Evolutionary conservation across 2,329 filamentous ascomycete species (phyloP).

Genomic region (Colletotrichum trifolii): DNA sequence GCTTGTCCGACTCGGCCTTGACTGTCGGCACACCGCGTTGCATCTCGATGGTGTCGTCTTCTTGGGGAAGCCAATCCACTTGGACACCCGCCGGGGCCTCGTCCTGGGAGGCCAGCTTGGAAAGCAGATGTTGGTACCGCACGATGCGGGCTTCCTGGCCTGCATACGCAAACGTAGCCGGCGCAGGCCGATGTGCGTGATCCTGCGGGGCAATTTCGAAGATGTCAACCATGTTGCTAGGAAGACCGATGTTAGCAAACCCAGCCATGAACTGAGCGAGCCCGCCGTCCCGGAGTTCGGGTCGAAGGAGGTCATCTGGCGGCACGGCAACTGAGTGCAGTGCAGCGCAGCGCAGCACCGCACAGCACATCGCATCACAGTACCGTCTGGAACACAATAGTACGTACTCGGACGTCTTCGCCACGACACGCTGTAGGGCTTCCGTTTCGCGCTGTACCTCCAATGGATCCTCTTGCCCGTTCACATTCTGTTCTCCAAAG

Average conservation of each 20-base stretch:
- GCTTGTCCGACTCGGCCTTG: slow-evolving; percentile 52
- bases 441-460: slow-evolving; percentile 74
- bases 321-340: too few relatives aligned
- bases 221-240: slow-evolving; percentile 74
- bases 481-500: slow-evolving; percentile 67
- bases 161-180: slow-evolving; percentile 58
- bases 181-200: slow-evolving; percentile 47
- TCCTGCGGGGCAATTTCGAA: slow-evolving; percentile 72
- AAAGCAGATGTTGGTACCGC: slow-evolving; percentile 71
- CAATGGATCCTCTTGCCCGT: slow-evolving; percentile 67
- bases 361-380: too few relatives aligned
- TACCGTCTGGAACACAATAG: not conserved
- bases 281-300: slow-evolving; percentile 28
- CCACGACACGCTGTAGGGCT: slow-evolving; percentile 71
- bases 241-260: slow-evolving; percentile 35
- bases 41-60: slow-evolving; percentile 61
- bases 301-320: not conserved
- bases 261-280: slow-evolving; percentile 27
- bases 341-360: too few relatives aligned
- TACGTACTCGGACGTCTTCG: slow-evolving; percentile 71
- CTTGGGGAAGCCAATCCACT: slow-evolving; percentile 65
- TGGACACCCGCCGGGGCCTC: slow-evolving; percentile 55
- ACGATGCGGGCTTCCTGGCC: slow-evolving; percentile 66
- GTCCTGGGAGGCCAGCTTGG: slow-evolving; percentile 64
- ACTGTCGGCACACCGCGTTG: slow-evolving; percentile 52